Base-by-base conservation (phyloP, 306 rosid species). In the Malus sieversii region DNA sequence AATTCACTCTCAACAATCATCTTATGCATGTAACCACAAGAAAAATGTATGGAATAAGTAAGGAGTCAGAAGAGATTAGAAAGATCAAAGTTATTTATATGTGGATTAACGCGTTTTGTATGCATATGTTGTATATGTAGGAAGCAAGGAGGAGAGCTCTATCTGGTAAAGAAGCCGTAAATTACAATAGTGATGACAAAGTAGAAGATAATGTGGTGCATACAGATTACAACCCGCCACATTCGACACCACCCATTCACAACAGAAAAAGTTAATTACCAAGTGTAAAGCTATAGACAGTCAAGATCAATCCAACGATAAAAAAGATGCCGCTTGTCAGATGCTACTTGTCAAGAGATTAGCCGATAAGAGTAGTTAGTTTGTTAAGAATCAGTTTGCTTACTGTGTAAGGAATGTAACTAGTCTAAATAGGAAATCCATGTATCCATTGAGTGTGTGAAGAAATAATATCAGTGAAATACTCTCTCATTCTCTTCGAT, bases 201-300 rank as follows among this genome's bases (percentile, higher is more conserved):
- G 48, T 74, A 57, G 23, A 57, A 51, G 72, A 72, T 10, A 22
- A 46, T 46, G 46, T n/a, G 20, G 75, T 57, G 16, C 53, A 42
- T 29, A 55, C 64, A 48, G 84, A 83, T 79, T 83, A 83, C 68
- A 70, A 32, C 29, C 73, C 67, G 6, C 86, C 86, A 59, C 84
- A 76, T 68, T 81, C 63, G 40, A 76, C 81, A 38, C 86, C 86
- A 0, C 86, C 84, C 8, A 72, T 83, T 75, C 84, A 80, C 62
- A 80, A 80, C 12, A 60, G 10, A 70, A 55, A 35, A 38, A 70
- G 25, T 62, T 80, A 58, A 75, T 48, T 48, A 48, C 55, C 8
- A 33, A 5, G 35, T 33, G 45, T 40, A 40, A 40, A 40, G 45
- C 3, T 40, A 40, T 40, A 40, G 45, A 40, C 45, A 3, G 1